Percentiles rank a stretch among this genome's conserved stretches.
Evolutionary conservation across 2,329 filamentous ascomycete species (phyloP).

Genomic region (Rasamsonia emersonii): DNA sequence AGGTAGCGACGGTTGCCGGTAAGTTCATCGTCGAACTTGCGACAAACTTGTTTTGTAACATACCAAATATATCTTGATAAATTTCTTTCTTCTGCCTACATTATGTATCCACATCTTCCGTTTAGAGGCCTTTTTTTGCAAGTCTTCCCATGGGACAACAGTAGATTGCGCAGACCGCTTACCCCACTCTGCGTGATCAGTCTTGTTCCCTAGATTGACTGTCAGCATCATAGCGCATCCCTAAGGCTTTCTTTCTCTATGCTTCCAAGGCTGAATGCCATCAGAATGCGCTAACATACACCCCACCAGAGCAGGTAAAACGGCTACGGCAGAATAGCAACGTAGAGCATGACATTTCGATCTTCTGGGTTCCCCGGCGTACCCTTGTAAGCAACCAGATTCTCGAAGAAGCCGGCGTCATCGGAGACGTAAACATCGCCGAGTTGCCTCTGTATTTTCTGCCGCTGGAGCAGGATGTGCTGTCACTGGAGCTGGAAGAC

Average conservation of each 20-base stretch:
- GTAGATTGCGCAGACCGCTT: slow-evolving; percentile 50
- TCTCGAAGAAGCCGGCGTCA: slow-evolving; percentile 82
- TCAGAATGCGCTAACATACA: slow-evolving; percentile 51
- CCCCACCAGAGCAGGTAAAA: slow-evolving; percentile 70
- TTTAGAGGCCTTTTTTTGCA: slow-evolving; percentile 3
- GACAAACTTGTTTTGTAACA: slow-evolving; percentile 4
- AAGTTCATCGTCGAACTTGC: slow-evolving; percentile 31
- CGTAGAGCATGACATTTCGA: slow-evolving; percentile 88
- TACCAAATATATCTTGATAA: not conserved
- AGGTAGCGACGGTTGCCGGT: slow-evolving; percentile 85
- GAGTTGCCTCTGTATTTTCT: slow-evolving; percentile 87
- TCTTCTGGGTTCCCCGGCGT: slow-evolving; percentile 91
- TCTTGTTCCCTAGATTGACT: slow-evolving; percentile 46
- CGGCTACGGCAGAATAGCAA: slow-evolving; percentile 79
- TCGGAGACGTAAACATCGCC: slow-evolving; percentile 82
- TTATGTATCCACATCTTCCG: slow-evolving; percentile 10
- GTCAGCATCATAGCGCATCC: slow-evolving; percentile 23
- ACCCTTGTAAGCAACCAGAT: slow-evolving; percentile 87
- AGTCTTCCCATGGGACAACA: slow-evolving; percentile 39
- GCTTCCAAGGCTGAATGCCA: slow-evolving; percentile 37
- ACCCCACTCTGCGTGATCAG: slow-evolving; percentile 48
- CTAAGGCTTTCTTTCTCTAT: slow-evolving; percentile 35
- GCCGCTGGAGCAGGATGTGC: slow-evolving; percentile 78
- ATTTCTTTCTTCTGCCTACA: not conserved
- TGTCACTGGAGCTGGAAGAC: slow-evolving; percentile 84